Conservation (phyloP, 139 green algal genomes). For the Zygnema circumcarinatum region DNA sequence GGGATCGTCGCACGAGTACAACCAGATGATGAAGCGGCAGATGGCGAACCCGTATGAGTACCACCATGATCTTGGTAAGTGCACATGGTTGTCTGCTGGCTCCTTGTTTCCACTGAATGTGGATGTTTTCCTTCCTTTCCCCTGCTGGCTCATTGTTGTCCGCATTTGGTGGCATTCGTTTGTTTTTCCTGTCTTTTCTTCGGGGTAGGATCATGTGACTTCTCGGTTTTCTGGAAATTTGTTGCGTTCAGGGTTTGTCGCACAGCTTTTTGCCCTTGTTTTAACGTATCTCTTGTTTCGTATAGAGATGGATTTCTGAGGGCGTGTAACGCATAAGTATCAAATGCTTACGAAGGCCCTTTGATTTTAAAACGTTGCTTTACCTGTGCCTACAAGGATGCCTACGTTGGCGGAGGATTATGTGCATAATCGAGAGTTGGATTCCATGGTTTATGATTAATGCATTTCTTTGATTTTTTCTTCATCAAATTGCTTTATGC, state of each 20-base stretch:
- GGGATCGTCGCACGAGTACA: conserved; percentile 41
- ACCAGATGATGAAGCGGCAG: conserved; percentile 35
- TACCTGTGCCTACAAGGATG: background rate
- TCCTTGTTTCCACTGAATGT: background rate
- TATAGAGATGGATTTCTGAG: too few relatives aligned
- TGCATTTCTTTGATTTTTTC: too few relatives aligned
- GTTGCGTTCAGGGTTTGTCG: too few relatives aligned
- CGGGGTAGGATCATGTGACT: too few relatives aligned
- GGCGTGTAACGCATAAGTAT: too few relatives aligned
- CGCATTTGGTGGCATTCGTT: background rate
- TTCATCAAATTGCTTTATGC: too few relatives aligned
- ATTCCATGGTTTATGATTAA: background rate
- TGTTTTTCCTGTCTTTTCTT: too few relatives aligned
- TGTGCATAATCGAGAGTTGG: background rate
- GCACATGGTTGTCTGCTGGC: background rate
- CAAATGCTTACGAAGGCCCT: too few relatives aligned
- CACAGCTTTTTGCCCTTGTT: too few relatives aligned
- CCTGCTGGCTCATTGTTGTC: background rate
- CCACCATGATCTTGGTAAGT: conserved; percentile 46
- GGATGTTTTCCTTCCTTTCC: background rate
- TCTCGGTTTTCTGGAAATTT: too few relatives aligned
- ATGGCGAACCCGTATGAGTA: conserved; percentile 52
- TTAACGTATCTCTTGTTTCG: too few relatives aligned
- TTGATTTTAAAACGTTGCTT: too few relatives aligned
- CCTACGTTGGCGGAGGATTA: background rate